Conservation (phyloP, 2,329 filamentous ascomycete species). For the Ceratocystis cubensis region DNA sequence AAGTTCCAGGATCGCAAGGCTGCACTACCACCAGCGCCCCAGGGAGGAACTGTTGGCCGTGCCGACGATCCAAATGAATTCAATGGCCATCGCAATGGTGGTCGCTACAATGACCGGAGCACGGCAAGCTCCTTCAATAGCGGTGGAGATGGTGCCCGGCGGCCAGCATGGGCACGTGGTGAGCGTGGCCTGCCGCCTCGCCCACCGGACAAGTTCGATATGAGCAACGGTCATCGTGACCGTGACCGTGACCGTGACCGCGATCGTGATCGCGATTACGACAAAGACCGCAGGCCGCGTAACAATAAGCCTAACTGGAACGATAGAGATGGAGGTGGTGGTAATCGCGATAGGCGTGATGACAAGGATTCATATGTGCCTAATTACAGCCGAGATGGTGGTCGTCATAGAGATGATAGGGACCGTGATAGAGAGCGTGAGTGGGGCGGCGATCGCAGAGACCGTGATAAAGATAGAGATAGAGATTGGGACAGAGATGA, state of each 20-base stretch:
- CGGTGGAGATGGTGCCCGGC: conserved; percentile 27
- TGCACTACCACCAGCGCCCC: conserved; percentile 75
- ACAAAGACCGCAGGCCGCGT: conserved; percentile 9
- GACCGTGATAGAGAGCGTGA: conserved; percentile 29
- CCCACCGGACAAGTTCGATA: conserved; percentile 13
- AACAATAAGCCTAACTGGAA: neutral
- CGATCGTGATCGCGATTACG: neutral
- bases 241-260: neutral
- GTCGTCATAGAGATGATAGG: conserved; percentile 31
- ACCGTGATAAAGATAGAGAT: conserved; percentile 26
- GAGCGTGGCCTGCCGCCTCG: conserved; percentile 16
- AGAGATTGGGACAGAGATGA: conserved; percentile 33
- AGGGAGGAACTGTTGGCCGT: conserved; percentile 78
- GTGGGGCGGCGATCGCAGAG: conserved; percentile 28
- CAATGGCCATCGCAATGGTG: conserved; percentile 33
- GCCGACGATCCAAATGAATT: conserved; percentile 39
- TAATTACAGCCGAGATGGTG: conserved; percentile 23
- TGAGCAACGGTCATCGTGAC: neutral
- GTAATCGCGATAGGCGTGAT: conserved; percentile 11
- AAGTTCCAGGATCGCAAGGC: conserved; percentile 81
- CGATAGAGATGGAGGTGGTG: conserved; percentile 5
- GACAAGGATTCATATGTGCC: conserved; percentile 19
- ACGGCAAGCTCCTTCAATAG: conserved; percentile 22
- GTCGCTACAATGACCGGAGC: conserved; percentile 32
- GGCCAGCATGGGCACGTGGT: conserved; percentile 28